A percentile compares a stretch with the other conserved stretches of the same genome.
Evolutionary conservation across 768 basidiomycete genomes (phyloP).

Genomic region (Suillus luteus): DNA sequence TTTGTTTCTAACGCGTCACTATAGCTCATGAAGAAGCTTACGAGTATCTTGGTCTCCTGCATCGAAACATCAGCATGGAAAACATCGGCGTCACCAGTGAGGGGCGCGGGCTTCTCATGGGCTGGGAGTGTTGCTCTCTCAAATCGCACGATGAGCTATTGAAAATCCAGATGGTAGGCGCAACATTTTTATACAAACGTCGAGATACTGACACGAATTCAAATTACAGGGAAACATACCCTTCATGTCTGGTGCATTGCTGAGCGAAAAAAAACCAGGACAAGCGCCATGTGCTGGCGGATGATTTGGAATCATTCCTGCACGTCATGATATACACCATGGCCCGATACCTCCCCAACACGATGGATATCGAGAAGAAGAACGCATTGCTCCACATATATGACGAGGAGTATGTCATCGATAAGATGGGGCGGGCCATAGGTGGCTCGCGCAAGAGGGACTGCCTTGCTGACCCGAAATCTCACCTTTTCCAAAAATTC

Average conservation of each 20-base stretch:
- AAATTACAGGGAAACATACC: conserved; percentile 9
- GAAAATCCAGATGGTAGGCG: neutral
- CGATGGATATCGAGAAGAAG: neutral
- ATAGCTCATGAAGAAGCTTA: conserved; percentile 24
- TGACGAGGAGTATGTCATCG: neutral
- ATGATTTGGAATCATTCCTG: conserved; percentile 16
- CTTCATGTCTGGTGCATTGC: conserved; percentile 26
- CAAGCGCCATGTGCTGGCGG: conserved; percentile 11
- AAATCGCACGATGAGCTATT: neutral
- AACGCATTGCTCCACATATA: neutral
- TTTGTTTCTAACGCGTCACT: neutral
- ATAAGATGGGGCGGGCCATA: neutral
- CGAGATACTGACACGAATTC: neutral
- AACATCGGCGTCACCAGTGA: conserved; percentile 25
- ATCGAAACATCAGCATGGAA: conserved; percentile 28
- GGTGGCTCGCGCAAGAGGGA: neutral
- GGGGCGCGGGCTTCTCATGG: conserved; percentile 22
- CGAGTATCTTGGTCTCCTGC: conserved; percentile 16
- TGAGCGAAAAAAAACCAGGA: neutral
- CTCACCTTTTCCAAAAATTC: neutral
- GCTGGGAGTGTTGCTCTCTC: conserved; percentile 24
- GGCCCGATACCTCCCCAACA: conserved; percentile 19
- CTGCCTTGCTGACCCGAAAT: neutral
- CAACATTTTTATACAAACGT: neutral
- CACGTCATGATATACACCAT: conserved; percentile 17